Percentiles rank a stretch among this genome's conserved stretches.
Evolutionary conservation across 768 basidiomycete species (phyloP).

Genomic region (Trametes cingulata): DNA sequence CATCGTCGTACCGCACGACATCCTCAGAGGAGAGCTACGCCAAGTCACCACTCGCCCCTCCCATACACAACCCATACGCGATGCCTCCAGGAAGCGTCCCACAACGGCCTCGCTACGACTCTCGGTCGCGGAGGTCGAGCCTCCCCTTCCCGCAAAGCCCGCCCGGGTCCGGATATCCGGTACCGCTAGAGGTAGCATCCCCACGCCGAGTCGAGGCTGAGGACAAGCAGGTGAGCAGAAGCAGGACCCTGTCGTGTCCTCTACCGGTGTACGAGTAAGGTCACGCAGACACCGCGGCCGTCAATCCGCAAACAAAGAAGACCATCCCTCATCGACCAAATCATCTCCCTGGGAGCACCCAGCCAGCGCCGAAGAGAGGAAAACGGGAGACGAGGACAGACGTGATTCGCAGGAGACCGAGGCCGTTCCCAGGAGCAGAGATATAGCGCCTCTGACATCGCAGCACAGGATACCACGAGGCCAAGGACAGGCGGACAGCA

Average conservation of each 20-base stretch:
- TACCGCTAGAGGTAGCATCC: conserved; percentile 23
- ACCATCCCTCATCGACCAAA: conserved; percentile 26
- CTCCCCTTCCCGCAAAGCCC: conserved; percentile 31
- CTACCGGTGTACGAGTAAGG: background rate
- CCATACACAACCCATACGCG: conserved; percentile 2
- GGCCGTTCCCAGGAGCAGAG: conserved; percentile 1
- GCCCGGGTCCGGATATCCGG: conserved; percentile 29
- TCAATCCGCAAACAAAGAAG: conserved; percentile 27
- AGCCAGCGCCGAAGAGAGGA: conserved; percentile 21
- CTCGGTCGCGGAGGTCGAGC: conserved; percentile 13
- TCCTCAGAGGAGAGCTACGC: conserved; percentile 22
- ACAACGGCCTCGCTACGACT: conserved; percentile 12
- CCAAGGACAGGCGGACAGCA: background rate
- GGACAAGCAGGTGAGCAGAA: conserved; percentile 15
- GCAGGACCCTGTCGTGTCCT: background rate
- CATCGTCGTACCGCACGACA: conserved; percentile 26
- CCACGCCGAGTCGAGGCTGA: conserved; percentile 15
- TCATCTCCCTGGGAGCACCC: conserved; percentile 22
- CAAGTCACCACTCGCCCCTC: conserved; percentile 14
- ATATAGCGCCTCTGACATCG: background rate
- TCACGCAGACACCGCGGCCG: conserved; percentile 17
- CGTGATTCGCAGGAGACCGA: background rate
- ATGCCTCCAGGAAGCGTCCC: conserved; percentile 5
- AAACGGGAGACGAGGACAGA: conserved; percentile 3
- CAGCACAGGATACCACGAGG: background rate